These are phyloP conservation scores for Lentinula sp. DNA, from an alignment of 768 basidiomycete genomes.

Conservation along the genomic window DNA sequence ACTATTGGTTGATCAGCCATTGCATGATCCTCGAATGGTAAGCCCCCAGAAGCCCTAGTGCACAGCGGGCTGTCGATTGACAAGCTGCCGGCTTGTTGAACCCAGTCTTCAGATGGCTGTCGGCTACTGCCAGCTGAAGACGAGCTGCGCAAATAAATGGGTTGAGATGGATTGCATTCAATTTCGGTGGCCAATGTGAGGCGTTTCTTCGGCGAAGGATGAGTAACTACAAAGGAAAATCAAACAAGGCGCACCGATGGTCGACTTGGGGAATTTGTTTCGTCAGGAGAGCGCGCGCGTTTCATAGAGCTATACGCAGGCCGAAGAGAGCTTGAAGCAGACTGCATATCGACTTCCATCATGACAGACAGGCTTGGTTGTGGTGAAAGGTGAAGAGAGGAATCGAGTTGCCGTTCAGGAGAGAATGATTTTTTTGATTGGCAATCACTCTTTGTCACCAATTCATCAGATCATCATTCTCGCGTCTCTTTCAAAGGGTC, in stretches of 20 bases:
- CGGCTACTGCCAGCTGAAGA: conserved; percentile 31
- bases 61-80: conserved; percentile 50
- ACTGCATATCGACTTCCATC: conserved; percentile 56
- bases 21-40: neutral
- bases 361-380: conserved; percentile 21
- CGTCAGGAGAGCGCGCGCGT: conserved; percentile 58
- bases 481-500: neutral
- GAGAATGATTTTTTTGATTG: neutral
- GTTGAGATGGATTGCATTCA: neutral
- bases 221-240: neutral
- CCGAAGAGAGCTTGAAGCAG: conserved; percentile 32
- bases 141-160: conserved; percentile 12
- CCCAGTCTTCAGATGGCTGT: conserved; percentile 66
- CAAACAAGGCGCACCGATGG: conserved; percentile 35
- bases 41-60: neutral
- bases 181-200: conserved; percentile 33
- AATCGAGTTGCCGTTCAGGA: neutral
- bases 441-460: neutral
- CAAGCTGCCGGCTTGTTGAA: conserved; percentile 60
- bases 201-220: conserved; percentile 47
- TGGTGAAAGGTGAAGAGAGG: neutral
- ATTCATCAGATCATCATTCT: neutral
- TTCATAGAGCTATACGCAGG: conserved; percentile 35
- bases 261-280: conserved; percentile 38
- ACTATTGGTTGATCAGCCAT: conserved; percentile 15